A percentile compares a stretch with the other conserved stretches of the same genome.
phyloP scores from a whole-genome alignment of 1,284 basidiomycete genomes.

The Moesziomyces globuligerus region DNA sequence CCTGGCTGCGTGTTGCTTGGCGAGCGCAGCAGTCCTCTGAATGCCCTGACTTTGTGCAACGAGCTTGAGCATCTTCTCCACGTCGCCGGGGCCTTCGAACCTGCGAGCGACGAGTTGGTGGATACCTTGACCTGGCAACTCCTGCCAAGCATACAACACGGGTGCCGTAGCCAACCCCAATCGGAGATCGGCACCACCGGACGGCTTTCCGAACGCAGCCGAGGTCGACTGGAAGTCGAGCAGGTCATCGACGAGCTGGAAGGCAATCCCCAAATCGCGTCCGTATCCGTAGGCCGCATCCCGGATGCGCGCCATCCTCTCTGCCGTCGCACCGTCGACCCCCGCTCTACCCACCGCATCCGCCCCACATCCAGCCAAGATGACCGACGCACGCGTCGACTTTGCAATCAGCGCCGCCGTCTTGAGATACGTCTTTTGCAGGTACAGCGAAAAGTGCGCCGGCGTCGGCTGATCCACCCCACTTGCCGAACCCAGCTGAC shows the following conservation, averaged over 20 bases:
- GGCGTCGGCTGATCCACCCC: constrained; percentile 58
- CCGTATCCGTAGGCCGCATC: constrained; percentile 94
- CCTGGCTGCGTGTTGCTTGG: constrained; percentile 55
- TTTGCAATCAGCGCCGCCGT: constrained; percentile 97
- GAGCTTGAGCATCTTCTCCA: constrained; percentile 72
- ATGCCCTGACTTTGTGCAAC: constrained; percentile 56
- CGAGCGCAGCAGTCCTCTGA: constrained; percentile 58
- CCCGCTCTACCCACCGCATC: constrained; percentile 69
- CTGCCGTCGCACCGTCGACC: constrained; percentile 13
- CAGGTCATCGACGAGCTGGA: constrained; percentile 88
- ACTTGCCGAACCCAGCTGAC: background rate
- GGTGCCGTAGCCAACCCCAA: constrained; percentile 91
- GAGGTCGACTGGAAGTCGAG: constrained; percentile 81
- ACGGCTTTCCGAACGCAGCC: constrained; percentile 80
- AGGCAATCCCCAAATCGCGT: constrained; percentile 79
- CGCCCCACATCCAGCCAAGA: constrained; percentile 83
- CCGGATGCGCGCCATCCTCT: constrained; percentile 74
- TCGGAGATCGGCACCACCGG: constrained; percentile 82
- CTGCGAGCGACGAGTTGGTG: constrained; percentile 82
- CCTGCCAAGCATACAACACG: constrained; percentile 92
- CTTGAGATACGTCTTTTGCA: constrained; percentile 95
- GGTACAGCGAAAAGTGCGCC: constrained; percentile 84
- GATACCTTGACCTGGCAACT: constrained; percentile 75
- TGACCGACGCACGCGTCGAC: constrained; percentile 84
- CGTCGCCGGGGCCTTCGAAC: constrained; percentile 84